Conservation (phyloP, 177 flowering plant genomes). For the Telopea speciosissima region DNA sequence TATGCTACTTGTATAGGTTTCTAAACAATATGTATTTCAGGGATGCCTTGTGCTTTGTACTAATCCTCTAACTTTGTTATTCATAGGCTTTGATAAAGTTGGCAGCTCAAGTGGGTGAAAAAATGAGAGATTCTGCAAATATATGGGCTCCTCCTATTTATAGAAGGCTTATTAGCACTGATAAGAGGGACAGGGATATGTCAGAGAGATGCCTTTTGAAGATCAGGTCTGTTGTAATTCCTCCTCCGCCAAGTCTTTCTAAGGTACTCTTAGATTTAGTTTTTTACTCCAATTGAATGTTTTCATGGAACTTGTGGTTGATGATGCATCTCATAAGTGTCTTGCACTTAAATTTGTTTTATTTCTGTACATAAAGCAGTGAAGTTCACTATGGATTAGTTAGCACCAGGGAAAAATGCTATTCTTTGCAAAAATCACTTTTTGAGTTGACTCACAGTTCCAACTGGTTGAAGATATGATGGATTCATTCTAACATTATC, state of each 20-base stretch:
- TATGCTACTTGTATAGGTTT: neutral
- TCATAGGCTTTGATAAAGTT: constrained; percentile 59
- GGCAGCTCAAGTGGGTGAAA: constrained; percentile 38
- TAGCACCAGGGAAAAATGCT: neutral
- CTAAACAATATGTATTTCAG: neutral
- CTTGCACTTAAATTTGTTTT: neutral
- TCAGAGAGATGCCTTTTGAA: constrained; percentile 63
- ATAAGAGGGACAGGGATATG: constrained; percentile 73
- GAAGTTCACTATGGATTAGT: neutral
- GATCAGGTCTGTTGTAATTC: constrained; percentile 39
- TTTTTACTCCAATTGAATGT: neutral
- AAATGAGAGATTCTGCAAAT: constrained; percentile 51
- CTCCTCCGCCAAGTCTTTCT: constrained; percentile 50
- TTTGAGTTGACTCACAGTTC: no score
- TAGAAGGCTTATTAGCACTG: constrained; percentile 60
- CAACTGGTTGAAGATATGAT: no score
- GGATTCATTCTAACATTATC: no score
- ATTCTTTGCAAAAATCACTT: neutral
- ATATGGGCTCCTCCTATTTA: constrained; percentile 75
- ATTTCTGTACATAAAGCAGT: neutral
- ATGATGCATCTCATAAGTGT: neutral
- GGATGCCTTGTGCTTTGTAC: neutral
- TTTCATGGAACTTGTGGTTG: neutral
- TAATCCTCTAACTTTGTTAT: neutral
- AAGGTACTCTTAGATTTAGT: constrained; percentile 35